These are phyloP conservation scores for Kandelia obovata DNA, from an alignment of 345 rosid genomes.

Conservation along the genomic window DNA sequence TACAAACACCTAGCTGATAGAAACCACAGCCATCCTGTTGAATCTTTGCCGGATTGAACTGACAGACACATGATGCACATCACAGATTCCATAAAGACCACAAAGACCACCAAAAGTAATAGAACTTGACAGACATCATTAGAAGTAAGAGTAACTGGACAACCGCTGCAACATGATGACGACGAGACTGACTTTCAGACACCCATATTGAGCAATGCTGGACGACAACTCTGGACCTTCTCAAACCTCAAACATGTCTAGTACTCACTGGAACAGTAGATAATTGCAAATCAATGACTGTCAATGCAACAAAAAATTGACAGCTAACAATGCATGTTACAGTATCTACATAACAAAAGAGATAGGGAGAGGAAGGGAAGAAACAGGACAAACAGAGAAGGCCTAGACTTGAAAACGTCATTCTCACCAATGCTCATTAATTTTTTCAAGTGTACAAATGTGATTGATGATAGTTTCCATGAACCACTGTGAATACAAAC, in stretches of 20 bases:
- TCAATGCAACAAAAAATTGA: constrained; percentile 18
- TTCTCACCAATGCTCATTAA: constrained; percentile 22
- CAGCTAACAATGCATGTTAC: constrained; percentile 24
- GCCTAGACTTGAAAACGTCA: constrained; percentile 8
- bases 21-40: constrained; percentile 49
- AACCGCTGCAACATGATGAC: constrained; percentile 89
- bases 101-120: constrained; percentile 36
- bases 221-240: constrained; percentile 90
- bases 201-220: constrained; percentile 82
- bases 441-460: constrained; percentile 26
- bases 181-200: constrained; percentile 94
- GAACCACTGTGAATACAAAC: constrained; percentile 28
- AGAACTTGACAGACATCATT: constrained; percentile 60
- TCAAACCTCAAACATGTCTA: constrained; percentile 95
- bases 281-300: constrained; percentile 60
- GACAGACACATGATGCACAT: constrained; percentile 44
- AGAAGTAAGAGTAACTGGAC: constrained; percentile 65
- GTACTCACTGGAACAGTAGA: constrained; percentile 99
- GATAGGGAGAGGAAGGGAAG: background rate
- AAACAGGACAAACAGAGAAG: background rate
- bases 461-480: constrained; percentile 21
- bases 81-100: constrained; percentile 47
- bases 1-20: constrained; percentile 42
- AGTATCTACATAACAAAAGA: constrained; percentile 7
- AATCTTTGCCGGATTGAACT: constrained; percentile 37